phyloP scores from a whole-genome alignment of 257 asterid genomes.

The Primulina huaijiensis region DNA sequence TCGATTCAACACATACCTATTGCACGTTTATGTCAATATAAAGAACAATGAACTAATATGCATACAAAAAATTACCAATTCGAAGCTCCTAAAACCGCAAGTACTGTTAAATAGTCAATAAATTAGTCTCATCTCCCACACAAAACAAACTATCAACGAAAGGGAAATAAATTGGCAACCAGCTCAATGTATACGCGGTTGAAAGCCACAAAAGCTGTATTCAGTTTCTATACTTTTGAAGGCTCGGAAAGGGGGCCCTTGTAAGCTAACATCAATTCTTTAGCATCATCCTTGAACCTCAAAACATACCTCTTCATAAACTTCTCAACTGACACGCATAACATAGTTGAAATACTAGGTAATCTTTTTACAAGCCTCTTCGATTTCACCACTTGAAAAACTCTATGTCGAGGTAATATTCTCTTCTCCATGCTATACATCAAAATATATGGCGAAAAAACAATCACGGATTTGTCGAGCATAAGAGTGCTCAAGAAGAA shows the following conservation, averaged over 20 bases:
- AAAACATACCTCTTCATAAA: slow-evolving; percentile 14
- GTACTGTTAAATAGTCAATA: no score
- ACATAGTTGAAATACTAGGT: background rate
- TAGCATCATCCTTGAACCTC: slow-evolving; percentile 25
- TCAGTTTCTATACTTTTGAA: slow-evolving; percentile 7
- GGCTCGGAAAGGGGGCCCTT: slow-evolving; percentile 18
- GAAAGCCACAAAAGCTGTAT: background rate
- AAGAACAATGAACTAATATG: no score
- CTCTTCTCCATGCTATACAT: slow-evolving; percentile 21
- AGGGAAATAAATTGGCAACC: no score
- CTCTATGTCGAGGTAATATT: slow-evolving; percentile 10
- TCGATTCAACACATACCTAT: no score
- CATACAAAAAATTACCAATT: no score
- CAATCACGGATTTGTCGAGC: slow-evolving; percentile 19
- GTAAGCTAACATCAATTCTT: slow-evolving; percentile 22
- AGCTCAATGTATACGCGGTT: no score
- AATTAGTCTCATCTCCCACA: no score
- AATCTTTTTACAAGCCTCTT: slow-evolving; percentile 6
- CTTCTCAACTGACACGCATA: slow-evolving; percentile 1
- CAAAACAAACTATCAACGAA: no score
- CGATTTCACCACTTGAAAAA: slow-evolving; percentile 20
- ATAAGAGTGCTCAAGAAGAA: slow-evolving; percentile 11
- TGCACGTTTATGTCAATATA: no score
- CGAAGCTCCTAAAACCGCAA: no score
- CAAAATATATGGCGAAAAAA: background rate